Conservation (phyloP, 2,329 filamentous ascomycete species). For the Ascochyta fabae region DNA sequence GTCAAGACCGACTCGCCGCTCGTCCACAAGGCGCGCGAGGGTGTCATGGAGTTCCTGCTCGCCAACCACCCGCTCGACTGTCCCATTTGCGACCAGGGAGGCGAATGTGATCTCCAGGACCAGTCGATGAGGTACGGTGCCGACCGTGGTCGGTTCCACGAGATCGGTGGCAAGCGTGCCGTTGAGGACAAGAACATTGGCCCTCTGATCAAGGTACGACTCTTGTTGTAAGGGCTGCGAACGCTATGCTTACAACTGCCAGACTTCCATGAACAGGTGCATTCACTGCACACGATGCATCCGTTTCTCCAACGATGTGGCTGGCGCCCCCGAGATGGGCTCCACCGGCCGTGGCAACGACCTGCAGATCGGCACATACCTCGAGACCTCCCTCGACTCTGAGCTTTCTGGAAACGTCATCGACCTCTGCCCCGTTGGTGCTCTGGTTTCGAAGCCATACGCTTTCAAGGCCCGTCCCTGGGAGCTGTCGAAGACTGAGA, state of each 20-base stretch:
- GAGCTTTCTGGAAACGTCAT: slow-evolving; percentile 98
- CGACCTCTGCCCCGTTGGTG: slow-evolving; percentile 96
- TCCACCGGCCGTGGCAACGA: slow-evolving; percentile 95
- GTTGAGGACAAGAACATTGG: slow-evolving; percentile 99
- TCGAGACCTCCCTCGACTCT: slow-evolving; percentile 91
- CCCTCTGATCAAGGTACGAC: slow-evolving; percentile 78
- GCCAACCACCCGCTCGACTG: slow-evolving; percentile 97
- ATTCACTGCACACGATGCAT: slow-evolving; percentile 99
- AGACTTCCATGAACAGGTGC: slow-evolving; percentile 99
- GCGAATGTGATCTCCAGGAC: slow-evolving; percentile 98
- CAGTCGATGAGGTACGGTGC: slow-evolving; percentile 99
- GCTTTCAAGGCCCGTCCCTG: slow-evolving; percentile 96
- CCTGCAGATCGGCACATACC: slow-evolving; percentile 96
- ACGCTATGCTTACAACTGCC: slow-evolving; percentile 33
- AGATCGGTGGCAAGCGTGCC: slow-evolving; percentile 92
- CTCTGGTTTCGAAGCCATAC: slow-evolving; percentile 95
- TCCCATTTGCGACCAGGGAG: slow-evolving; percentile 97
- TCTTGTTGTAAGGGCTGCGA: neutral
- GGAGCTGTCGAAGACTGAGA: slow-evolving; percentile 96
- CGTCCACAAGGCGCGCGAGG: slow-evolving; percentile 96
- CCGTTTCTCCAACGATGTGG: slow-evolving; percentile 96
- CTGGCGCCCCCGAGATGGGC: slow-evolving; percentile 92
- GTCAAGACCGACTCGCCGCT: slow-evolving; percentile 98
- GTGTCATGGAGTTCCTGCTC: slow-evolving; percentile 98
- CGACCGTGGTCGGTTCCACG: slow-evolving; percentile 96